phyloP scores from a whole-genome alignment of 352 stramenopile genomes.

The Globisporangium alternatum region DNA sequence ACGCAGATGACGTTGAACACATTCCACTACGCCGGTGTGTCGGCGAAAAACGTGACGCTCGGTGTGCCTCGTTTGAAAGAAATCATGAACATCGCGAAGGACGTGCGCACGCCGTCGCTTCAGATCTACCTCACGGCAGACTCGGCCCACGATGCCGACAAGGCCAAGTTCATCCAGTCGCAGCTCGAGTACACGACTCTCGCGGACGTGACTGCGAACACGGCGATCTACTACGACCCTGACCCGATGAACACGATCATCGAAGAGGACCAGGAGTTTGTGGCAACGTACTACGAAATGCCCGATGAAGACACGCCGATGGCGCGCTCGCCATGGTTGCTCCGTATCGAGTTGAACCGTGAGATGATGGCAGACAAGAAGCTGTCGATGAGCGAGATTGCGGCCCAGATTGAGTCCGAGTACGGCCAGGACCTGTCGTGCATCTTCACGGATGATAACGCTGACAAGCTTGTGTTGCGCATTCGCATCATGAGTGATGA shows the following conservation, averaged over 20 bases:
- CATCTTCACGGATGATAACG: slow-evolving; percentile 98
- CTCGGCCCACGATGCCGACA: slow-evolving; percentile 81
- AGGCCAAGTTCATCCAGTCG: slow-evolving; percentile 90
- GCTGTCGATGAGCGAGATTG: slow-evolving; percentile 97
- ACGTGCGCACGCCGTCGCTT: slow-evolving; percentile 96
- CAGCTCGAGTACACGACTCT: slow-evolving; percentile 98
- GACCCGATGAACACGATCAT: slow-evolving; percentile 97
- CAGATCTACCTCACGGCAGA: slow-evolving; percentile 94
- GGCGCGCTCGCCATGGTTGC: slow-evolving; percentile 94
- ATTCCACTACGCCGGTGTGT: slow-evolving; percentile 99
- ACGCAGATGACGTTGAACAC: slow-evolving; percentile 99
- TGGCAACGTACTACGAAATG: slow-evolving; percentile 98
- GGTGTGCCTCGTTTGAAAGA: slow-evolving; percentile 99
- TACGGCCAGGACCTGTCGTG: slow-evolving; percentile 96
- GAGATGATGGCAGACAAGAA: slow-evolving; percentile 98
- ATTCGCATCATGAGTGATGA: slow-evolving; percentile 97
- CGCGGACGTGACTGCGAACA: slow-evolving; percentile 94
- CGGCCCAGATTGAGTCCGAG: slow-evolving; percentile 92
- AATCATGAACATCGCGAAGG: slow-evolving; percentile 99
- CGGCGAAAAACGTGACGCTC: slow-evolving; percentile 99
- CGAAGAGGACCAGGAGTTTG: slow-evolving; percentile 96
- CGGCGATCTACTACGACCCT: slow-evolving; percentile 99
- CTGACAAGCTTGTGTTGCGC: slow-evolving; percentile 95
- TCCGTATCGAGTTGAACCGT: slow-evolving; percentile 98
- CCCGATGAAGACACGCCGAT: slow-evolving; percentile 95